Evolutionary conservation across 768 basidiomycete species (phyloP).

Genomic region (Podaxis carcinomalis): DNA sequence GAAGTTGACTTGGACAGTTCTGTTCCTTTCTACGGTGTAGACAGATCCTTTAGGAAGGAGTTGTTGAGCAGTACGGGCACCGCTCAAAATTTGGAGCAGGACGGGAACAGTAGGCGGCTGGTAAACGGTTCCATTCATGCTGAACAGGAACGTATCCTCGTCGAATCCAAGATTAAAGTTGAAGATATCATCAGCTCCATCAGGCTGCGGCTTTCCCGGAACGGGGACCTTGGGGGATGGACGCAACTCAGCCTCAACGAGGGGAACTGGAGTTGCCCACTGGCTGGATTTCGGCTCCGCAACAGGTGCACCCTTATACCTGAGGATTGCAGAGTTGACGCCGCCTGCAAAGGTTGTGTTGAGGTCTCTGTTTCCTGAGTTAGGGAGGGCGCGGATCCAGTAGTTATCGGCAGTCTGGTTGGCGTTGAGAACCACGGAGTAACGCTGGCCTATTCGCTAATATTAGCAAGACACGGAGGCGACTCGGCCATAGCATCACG

Average conservation of each 20-base stretch:
- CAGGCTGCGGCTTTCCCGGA: slow-evolving; percentile 24
- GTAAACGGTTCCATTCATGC: slow-evolving; percentile 20
- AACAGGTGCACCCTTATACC: slow-evolving; percentile 30
- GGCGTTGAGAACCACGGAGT: slow-evolving; percentile 32
- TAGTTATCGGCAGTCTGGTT: slow-evolving; percentile 34
- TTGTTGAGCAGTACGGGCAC: slow-evolving; percentile 29
- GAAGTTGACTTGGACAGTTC: slow-evolving; percentile 43
- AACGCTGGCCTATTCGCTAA: slow-evolving; percentile 31
- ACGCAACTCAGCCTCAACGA: not conserved
- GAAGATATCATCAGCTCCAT: slow-evolving; percentile 27
- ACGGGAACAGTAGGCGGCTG: slow-evolving; percentile 30
- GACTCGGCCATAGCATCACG: not conserved
- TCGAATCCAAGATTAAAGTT: slow-evolving; percentile 16
- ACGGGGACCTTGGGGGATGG: slow-evolving; percentile 11
- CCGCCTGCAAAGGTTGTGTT: slow-evolving; percentile 14
- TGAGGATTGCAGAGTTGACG: slow-evolving; percentile 19
- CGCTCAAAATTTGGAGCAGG: slow-evolving; percentile 37
- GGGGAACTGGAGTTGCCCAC: not conserved
- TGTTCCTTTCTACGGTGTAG: slow-evolving; percentile 39
- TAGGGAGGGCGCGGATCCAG: slow-evolving; percentile 28
- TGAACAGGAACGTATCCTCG: slow-evolving; percentile 27
- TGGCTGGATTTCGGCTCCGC: slow-evolving; percentile 26
- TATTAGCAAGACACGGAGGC: not conserved
- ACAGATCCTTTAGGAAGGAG: slow-evolving; percentile 37
- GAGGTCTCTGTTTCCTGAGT: slow-evolving; percentile 15